Evolutionary conservation across 1,139 yeast genomes (phyloP).

Genomic region (Geotrichum australiense): DNA sequence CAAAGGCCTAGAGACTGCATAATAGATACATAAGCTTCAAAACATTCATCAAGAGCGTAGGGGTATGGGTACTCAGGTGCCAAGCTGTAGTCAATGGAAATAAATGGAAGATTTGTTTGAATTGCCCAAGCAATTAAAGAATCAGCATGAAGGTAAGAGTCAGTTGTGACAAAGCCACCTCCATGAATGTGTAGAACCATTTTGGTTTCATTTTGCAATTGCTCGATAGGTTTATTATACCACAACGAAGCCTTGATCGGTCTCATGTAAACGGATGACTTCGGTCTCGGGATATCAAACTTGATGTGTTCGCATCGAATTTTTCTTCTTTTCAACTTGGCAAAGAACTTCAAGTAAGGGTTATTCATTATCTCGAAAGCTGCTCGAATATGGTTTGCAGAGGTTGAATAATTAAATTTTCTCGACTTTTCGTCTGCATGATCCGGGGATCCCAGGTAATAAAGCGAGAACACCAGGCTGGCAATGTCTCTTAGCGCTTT

Average conservation of each 20-base stretch:
- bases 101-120: slow-evolving; percentile 23
- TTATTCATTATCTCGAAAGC: slow-evolving; percentile 20
- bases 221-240: slow-evolving; percentile 20
- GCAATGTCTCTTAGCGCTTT: slow-evolving; percentile 17
- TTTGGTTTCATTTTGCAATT: slow-evolving; percentile 18
- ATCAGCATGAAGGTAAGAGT: slow-evolving; percentile 19
- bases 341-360: slow-evolving; percentile 17
- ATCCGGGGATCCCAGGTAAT: slow-evolving; percentile 20
- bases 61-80: slow-evolving; percentile 51
- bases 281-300: slow-evolving; percentile 19
- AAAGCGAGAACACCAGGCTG: slow-evolving; percentile 18
- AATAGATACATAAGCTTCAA: slow-evolving; percentile 33
- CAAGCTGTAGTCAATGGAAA: slow-evolving; percentile 37
- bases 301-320: slow-evolving; percentile 6
- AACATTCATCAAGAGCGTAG: slow-evolving; percentile 44
- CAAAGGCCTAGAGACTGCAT: slow-evolving; percentile 20
- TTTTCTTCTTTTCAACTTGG: slow-evolving; percentile 13
- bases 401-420: slow-evolving; percentile 18
- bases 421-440: slow-evolving; percentile 22
- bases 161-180: slow-evolving; percentile 21
- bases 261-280: slow-evolving; percentile 16
- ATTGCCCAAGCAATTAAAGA: slow-evolving; percentile 22
- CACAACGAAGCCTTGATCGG: slow-evolving; percentile 19
- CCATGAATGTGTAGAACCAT: slow-evolving; percentile 21
- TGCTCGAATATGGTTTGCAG: slow-evolving; percentile 19